Conservation (phyloP, 768 basidiomycete species). For the Dacryopinax spathularia region DNA sequence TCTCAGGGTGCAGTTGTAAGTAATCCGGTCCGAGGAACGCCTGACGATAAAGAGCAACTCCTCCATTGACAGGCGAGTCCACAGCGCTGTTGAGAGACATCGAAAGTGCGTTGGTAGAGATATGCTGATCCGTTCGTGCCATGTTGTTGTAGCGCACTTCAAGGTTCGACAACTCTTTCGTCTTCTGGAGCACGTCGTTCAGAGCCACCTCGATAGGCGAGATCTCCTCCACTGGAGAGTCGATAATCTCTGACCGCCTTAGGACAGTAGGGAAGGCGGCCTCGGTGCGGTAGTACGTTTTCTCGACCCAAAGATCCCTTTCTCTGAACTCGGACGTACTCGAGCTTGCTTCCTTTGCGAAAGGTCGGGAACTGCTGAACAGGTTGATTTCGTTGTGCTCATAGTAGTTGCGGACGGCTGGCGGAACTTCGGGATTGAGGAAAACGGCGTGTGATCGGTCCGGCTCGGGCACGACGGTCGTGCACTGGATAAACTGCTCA, state of each 20-base stretch:
- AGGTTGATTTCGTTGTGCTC: slow-evolving; percentile 73
- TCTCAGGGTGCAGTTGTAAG: slow-evolving; percentile 49
- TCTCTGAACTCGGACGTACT: slow-evolving; percentile 25
- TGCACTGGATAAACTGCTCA: slow-evolving; percentile 81
- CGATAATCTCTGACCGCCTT: slow-evolving; percentile 72
- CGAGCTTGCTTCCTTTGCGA: slow-evolving; percentile 43
- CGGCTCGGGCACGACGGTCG: slow-evolving; percentile 71
- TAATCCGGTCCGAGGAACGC: slow-evolving; percentile 64
- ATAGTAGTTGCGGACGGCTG: slow-evolving; percentile 69
- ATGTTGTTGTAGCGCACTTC: slow-evolving; percentile 61
- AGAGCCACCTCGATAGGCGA: slow-evolving; percentile 77
- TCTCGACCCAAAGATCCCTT: slow-evolving; percentile 63
- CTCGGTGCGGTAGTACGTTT: slow-evolving; percentile 74
- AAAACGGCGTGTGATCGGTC: slow-evolving; percentile 65
- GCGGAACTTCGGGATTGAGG: slow-evolving; percentile 67
- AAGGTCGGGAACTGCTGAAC: slow-evolving; percentile 63
- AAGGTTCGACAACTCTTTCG: slow-evolving; percentile 56
- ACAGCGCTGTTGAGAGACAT: slow-evolving; percentile 80
- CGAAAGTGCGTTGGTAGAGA: slow-evolving; percentile 66
- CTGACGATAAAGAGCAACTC: slow-evolving; percentile 61
- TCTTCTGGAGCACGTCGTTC: slow-evolving; percentile 64
- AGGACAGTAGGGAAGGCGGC: slow-evolving; percentile 85
- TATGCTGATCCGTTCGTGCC: slow-evolving; percentile 55
- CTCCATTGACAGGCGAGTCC: slow-evolving; percentile 65
- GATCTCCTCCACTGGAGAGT: slow-evolving; percentile 54